Conservation (phyloP, 768 basidiomycete species). For the Trametes cinnabarina region DNA sequence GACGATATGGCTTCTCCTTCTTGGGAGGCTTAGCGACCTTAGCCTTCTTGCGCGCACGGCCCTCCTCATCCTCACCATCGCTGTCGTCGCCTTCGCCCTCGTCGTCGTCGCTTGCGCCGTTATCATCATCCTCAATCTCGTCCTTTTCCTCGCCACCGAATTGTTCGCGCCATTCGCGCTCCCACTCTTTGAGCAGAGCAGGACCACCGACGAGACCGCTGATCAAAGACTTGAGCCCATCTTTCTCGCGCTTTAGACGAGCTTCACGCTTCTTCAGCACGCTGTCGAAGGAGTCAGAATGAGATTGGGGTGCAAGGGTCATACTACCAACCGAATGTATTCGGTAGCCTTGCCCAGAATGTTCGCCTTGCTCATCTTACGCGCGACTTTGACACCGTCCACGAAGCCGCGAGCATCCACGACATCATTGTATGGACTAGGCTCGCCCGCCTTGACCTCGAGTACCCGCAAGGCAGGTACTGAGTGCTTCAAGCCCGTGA, state of each 20-base stretch:
- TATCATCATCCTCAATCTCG: constrained; percentile 45
- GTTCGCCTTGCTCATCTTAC: constrained; percentile 89
- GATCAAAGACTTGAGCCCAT: constrained; percentile 68
- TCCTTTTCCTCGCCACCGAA: constrained; percentile 79
- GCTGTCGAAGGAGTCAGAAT: constrained; percentile 33
- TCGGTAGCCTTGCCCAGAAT: constrained; percentile 89
- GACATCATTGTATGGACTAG: constrained; percentile 40
- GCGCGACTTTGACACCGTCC: constrained; percentile 88
- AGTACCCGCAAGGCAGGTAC: constrained; percentile 82
- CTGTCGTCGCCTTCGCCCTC: constrained; percentile 51
- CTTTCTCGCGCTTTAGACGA: constrained; percentile 71
- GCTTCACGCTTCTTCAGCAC: constrained; percentile 78
- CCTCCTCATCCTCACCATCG: constrained; percentile 38
- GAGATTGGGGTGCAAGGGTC: neutral
- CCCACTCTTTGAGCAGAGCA: constrained; percentile 71
- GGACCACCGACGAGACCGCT: constrained; percentile 72
- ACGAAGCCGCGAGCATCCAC: constrained; percentile 86
- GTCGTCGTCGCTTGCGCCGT: constrained; percentile 45
- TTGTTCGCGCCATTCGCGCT: constrained; percentile 64
- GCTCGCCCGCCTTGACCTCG: constrained; percentile 47
- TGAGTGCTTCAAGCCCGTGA: constrained; percentile 73
- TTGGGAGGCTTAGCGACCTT: constrained; percentile 43
- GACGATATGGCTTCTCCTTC: constrained; percentile 44
- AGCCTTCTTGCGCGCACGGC: constrained; percentile 61
- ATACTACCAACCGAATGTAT: constrained; percentile 63